Percentiles rank a stretch among this genome's conserved stretches.
phyloP scores from a whole-genome alignment of 2,329 filamentous ascomycete genomes.

The Onygenales sp. region DNA sequence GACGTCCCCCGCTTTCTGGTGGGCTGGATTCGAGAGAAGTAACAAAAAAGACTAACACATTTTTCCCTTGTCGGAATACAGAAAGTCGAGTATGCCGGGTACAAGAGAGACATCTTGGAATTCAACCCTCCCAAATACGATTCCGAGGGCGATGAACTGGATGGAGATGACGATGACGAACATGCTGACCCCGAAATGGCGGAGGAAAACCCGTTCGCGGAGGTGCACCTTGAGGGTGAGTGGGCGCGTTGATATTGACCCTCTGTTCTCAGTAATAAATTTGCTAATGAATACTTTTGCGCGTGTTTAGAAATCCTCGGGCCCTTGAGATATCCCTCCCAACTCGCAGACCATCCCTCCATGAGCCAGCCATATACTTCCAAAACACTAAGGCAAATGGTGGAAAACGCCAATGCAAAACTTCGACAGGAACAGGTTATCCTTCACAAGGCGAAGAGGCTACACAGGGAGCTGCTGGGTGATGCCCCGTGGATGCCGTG shows the following conservation, averaged over 20 bases:
- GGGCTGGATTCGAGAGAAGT: background rate
- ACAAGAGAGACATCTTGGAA: slow-evolving; percentile 49
- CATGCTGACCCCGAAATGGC: slow-evolving; percentile 48
- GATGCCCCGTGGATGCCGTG: slow-evolving; percentile 52
- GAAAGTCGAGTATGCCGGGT: slow-evolving; percentile 54
- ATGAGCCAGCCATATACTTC: slow-evolving; percentile 50
- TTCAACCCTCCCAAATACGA: slow-evolving; percentile 52
- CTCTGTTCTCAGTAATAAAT: background rate
- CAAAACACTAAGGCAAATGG: slow-evolving; percentile 49
- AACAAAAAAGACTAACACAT: background rate
- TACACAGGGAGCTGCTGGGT: slow-evolving; percentile 50
- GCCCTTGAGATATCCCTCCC: slow-evolving; percentile 53
- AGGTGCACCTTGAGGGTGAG: slow-evolving; percentile 48
- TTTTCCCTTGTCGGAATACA: slow-evolving; percentile 17
- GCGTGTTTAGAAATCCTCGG: slow-evolving; percentile 43
- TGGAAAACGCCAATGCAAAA: slow-evolving; percentile 45
- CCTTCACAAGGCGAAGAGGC: slow-evolving; percentile 48
- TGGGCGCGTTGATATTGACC: slow-evolving; percentile 11
- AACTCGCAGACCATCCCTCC: slow-evolving; percentile 50
- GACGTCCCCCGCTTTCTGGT: slow-evolving; percentile 6
- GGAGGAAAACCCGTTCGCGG: slow-evolving; percentile 53
- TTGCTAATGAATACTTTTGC: background rate
- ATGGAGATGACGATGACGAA: slow-evolving; percentile 48
- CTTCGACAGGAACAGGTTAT: slow-evolving; percentile 48
- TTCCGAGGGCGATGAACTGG: slow-evolving; percentile 54